These are phyloP conservation scores for Trichoderma reesei DNA, from an alignment of 495 filamentous ascomycete genomes.

Conservation along the genomic window DNA sequence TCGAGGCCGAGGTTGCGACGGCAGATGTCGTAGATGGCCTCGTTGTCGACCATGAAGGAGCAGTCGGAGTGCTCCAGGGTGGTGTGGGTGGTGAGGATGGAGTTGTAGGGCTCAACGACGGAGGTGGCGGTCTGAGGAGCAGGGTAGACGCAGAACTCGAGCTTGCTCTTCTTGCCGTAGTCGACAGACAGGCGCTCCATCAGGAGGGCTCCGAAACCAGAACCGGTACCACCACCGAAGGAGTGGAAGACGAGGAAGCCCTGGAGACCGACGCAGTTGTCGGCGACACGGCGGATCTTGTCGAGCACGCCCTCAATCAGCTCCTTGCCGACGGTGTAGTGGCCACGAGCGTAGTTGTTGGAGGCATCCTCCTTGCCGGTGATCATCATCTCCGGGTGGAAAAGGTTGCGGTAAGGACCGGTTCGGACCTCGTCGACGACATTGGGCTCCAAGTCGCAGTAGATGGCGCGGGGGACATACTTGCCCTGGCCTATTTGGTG, in stretches of 20 bases:
- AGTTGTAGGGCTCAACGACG: constrained; percentile 90
- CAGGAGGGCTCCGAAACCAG: constrained; percentile 79
- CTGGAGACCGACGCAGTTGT: constrained; percentile 85
- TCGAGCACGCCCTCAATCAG: constrained; percentile 76
- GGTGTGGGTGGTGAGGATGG: constrained; percentile 83
- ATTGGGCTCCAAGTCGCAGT: constrained; percentile 99
- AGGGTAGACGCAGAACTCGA: constrained; percentile 86
- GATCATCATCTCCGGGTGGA: constrained; percentile 81
- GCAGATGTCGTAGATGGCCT: constrained; percentile 90
- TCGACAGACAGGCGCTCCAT: constrained; percentile 81
- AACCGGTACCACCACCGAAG: constrained; percentile 86
- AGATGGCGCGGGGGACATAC: constrained; percentile 98
- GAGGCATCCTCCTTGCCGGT: constrained; percentile 91
- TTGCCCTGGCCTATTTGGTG: constrained; percentile 74
- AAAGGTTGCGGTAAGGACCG: constrained; percentile 72
- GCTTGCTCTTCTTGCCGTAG: constrained; percentile 92
- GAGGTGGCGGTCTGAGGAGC: constrained; percentile 77
- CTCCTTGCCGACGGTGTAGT: constrained; percentile 91
- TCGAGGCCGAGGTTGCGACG: constrained; percentile 80
- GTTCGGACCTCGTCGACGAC: constrained; percentile 98
- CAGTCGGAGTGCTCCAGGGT: constrained; percentile 92
- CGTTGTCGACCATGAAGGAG: constrained; percentile 88
- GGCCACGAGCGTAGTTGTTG: constrained; percentile 91
- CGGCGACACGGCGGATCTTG: constrained; percentile 72
- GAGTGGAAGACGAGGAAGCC: constrained; percentile 93